Percentiles rank a stretch among this genome's conserved stretches.
Conservation (phyloP, 768 basidiomycete species). For the Leccinum obscurum region DNA sequence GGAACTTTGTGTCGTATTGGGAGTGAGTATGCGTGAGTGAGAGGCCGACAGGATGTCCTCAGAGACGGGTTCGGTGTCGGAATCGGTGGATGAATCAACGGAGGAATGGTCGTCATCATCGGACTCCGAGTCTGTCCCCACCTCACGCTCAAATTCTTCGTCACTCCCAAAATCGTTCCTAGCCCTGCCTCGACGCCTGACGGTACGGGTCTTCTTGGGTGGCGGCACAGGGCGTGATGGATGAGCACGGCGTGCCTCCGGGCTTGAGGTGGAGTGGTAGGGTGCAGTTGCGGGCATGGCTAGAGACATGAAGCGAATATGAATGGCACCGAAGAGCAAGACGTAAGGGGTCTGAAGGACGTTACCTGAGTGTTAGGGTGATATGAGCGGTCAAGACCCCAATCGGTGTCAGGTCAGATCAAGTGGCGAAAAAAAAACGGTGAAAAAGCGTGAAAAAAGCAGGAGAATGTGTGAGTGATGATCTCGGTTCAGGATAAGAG, state of each 20-base stretch:
- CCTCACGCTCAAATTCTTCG: slow-evolving; percentile 75
- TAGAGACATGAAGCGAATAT: slow-evolving; percentile 9
- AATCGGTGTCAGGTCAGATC: slow-evolving; percentile 26
- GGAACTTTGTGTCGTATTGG: slow-evolving; percentile 65
- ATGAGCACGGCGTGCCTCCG: slow-evolving; percentile 31
- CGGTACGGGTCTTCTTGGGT: slow-evolving; percentile 40
- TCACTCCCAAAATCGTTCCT: slow-evolving; percentile 65
- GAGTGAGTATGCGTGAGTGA: slow-evolving; percentile 59
- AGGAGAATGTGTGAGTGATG: not conserved
- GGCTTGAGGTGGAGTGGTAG: slow-evolving; percentile 33
- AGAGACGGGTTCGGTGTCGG: slow-evolving; percentile 68
- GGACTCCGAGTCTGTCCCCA: slow-evolving; percentile 66
- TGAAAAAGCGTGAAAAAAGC: slow-evolving; percentile 22
- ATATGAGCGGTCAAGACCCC: slow-evolving; percentile 28
- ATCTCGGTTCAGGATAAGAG: slow-evolving; percentile 21
- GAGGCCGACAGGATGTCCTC: slow-evolving; percentile 57
- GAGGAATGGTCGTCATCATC: slow-evolving; percentile 64
- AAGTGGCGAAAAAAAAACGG: slow-evolving; percentile 22
- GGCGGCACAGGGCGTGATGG: slow-evolving; percentile 35
- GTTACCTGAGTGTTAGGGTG: slow-evolving; percentile 37
- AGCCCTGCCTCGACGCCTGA: slow-evolving; percentile 65
- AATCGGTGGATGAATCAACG: slow-evolving; percentile 60
- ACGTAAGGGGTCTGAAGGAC: slow-evolving; percentile 24
- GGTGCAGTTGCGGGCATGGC: slow-evolving; percentile 50
- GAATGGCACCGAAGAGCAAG: slow-evolving; percentile 21